phyloP scores from a whole-genome alignment of 345 rosid species.

The Ricinus communis region DNA sequence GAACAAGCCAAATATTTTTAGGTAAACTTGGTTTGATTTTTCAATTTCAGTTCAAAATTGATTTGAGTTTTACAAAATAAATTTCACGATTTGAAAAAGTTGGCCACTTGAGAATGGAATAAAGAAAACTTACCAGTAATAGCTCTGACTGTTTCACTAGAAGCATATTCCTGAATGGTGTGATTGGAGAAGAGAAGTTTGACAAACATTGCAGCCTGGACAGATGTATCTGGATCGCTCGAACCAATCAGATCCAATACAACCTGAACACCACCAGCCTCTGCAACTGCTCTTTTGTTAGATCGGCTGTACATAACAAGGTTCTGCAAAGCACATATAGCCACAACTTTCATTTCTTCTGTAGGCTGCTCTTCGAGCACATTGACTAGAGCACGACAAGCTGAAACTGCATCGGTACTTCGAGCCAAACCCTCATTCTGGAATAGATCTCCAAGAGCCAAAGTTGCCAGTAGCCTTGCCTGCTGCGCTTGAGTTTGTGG shows the following conservation, averaged over 20 bases:
- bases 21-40: neutral
- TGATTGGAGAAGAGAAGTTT: slow-evolving; percentile 94
- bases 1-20: neutral
- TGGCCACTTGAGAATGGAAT: neutral
- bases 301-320: slow-evolving; percentile 95
- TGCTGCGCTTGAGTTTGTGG: slow-evolving; percentile 99
- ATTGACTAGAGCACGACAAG: slow-evolving; percentile 96
- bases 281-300: slow-evolving; percentile 98
- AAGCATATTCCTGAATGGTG: slow-evolving; percentile 98
- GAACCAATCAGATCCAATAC: slow-evolving; percentile 92
- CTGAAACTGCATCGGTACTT: slow-evolving; percentile 89
- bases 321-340: slow-evolving; percentile 95
- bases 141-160: slow-evolving; percentile 97
- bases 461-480: slow-evolving; percentile 81
- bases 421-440: slow-evolving; percentile 96
- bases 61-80: neutral
- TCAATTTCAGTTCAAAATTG: too few species aligned
- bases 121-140: slow-evolving; percentile 74
- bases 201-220: slow-evolving; percentile 97
- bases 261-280: slow-evolving; percentile 99
- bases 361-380: slow-evolving; percentile 99
- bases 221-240: slow-evolving; percentile 90
- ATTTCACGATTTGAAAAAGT: neutral
- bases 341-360: slow-evolving; percentile 99
- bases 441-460: slow-evolving; percentile 97